Evolutionary conservation across 1,139 yeast species (phyloP), one percentile per base, ranked within the genome.

Genomic region (Debaryomyces sp.): DNA sequence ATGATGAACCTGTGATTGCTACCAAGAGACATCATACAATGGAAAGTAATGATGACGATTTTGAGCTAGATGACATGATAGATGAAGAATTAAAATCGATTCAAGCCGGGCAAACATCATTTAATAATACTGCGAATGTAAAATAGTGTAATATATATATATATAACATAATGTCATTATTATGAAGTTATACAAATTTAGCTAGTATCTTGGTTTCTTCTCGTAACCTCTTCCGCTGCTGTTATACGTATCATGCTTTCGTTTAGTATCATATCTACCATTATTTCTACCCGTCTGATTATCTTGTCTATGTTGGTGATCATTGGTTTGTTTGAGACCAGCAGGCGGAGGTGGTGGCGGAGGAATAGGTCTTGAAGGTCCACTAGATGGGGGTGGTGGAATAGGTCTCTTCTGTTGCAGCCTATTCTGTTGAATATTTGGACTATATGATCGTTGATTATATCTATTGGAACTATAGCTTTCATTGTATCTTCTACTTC

Each of bases 171-270:
- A 41, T 44, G 37, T 45, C 38, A 29, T 27, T 23, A 10, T 30
- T 35, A 24, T 27, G 35, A 27, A 35, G 21, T 36, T 43, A 27
- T 43, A 30, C n/a, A n/a, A n/a, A 17, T 4, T 23, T n/a, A 29
- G n/a, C 49, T 53, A 64, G 51, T 70, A 64, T 48, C 68, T 68
- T 42, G 61, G 63, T 52, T 66, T 70, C 54, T 73, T 73, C 32
- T 69, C 74, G 50, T 66, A 64, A 4, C 63, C 64, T 44, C 75
- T 55, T 27, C 65, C 63, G 37, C 60, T 55, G 34, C 50, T 52
- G 27, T 53, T 53, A 37, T 56, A 58, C 32, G 53, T 47, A 23
- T 67, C 72, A 44, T 56, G 55, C 46, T 62, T 66, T 55, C 77
- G 59, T 46, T 71, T 70, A 32, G 56, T 56, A 38, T 54, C 58